Percentiles rank a stretch among this genome's conserved stretches.
These are phyloP conservation scores for Musa itinerans DNA, from an alignment of 176 grass and related monocot species.

Conservation along the genomic window DNA sequence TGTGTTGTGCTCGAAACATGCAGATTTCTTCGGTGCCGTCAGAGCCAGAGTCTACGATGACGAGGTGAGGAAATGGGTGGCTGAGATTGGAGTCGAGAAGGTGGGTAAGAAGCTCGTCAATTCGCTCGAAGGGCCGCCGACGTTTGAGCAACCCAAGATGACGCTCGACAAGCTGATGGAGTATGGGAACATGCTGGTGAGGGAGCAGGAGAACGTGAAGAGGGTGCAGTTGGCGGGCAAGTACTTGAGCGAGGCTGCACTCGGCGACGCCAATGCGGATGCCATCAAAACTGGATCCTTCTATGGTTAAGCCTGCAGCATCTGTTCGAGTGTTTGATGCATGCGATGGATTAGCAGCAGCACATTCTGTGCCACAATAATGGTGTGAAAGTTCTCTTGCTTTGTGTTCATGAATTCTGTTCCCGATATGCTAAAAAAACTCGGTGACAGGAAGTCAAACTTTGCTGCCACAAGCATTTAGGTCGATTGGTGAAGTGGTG, in stretches of 20 bases:
- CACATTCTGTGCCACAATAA: too few relatives aligned
- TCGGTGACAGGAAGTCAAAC: too few relatives aligned
- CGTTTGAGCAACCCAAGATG: slow-evolving; percentile 68
- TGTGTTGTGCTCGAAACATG: neutral
- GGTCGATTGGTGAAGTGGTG: too few relatives aligned
- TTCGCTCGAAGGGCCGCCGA: slow-evolving; percentile 55
- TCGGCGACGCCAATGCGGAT: slow-evolving; percentile 62
- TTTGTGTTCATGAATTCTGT: too few relatives aligned
- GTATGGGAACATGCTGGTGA: slow-evolving; percentile 60
- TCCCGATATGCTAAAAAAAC: too few relatives aligned
- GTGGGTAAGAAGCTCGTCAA: slow-evolving; percentile 64
- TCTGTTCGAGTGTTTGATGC: too few relatives aligned
- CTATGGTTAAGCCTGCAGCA: slow-evolving; percentile 19
- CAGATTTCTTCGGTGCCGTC: slow-evolving; percentile 86
- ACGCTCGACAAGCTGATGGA: slow-evolving; percentile 55
- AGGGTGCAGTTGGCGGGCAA: slow-evolving; percentile 81
- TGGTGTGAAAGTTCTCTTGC: too few relatives aligned
- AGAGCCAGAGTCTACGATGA: slow-evolving; percentile 79
- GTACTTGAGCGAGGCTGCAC: slow-evolving; percentile 68
- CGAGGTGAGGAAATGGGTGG: slow-evolving; percentile 67
- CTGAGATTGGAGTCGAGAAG: slow-evolving; percentile 29
- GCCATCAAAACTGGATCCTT: slow-evolving; percentile 57
- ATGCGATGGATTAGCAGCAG: too few relatives aligned
- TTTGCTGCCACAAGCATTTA: too few relatives aligned
- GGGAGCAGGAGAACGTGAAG: slow-evolving; percentile 85